phyloP scores from a whole-genome alignment of 768 basidiomycete species.

The Tulasnella sp. region DNA sequence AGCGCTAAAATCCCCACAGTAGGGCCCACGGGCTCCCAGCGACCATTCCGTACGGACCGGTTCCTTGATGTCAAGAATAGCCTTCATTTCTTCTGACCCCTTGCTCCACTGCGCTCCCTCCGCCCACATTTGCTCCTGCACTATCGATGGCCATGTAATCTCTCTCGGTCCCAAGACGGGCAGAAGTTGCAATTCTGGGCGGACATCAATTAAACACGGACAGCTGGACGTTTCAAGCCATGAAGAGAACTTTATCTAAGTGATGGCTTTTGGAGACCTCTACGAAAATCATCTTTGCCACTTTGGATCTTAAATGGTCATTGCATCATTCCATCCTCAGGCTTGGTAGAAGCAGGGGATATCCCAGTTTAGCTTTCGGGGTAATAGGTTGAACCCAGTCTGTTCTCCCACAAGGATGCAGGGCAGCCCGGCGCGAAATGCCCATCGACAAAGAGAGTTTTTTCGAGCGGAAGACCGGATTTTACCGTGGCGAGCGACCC shows the following conservation, averaged over 20 bases:
- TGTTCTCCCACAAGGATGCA: background rate
- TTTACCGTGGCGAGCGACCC: background rate
- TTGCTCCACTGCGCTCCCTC: background rate
- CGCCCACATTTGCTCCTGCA: background rate
- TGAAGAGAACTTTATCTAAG: background rate
- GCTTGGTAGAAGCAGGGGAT: background rate
- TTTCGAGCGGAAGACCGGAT: background rate
- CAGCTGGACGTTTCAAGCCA: background rate
- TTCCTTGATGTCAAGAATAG: background rate
- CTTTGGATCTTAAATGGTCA: background rate
- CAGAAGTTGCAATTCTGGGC: background rate
- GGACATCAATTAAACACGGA: background rate
- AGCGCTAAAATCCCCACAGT: slow-evolving; percentile 4
- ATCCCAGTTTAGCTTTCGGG: background rate
- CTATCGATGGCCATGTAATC: background rate
- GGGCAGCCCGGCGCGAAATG: background rate
- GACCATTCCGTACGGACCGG: background rate
- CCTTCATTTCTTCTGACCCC: background rate
- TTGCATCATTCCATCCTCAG: background rate
- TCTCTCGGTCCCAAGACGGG: background rate
- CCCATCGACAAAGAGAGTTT: background rate
- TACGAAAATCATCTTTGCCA: background rate
- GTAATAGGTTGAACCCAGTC: background rate
- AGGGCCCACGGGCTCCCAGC: background rate
- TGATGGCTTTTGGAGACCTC: background rate